A percentile compares a stretch with the other conserved stretches of the same genome.
These are phyloP conservation scores for Mucor indicus DNA, from an alignment of 371 early-diverging fungal species.

Conservation along the genomic window DNA sequence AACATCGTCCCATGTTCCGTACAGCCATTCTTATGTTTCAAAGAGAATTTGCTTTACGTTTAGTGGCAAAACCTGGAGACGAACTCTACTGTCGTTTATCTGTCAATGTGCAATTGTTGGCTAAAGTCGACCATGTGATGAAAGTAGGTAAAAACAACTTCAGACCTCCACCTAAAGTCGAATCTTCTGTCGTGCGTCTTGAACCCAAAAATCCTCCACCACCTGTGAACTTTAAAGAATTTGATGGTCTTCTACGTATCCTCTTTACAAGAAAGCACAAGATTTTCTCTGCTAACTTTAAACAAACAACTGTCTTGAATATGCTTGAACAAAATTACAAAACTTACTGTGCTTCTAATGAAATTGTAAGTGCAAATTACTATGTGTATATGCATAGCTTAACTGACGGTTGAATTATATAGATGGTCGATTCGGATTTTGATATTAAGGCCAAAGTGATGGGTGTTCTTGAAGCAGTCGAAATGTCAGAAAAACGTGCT, in stretches of 20 bases:
- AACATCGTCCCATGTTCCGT: conserved; percentile 91
- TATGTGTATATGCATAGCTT: not conserved
- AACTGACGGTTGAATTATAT: too few relatives aligned
- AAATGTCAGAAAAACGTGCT: conserved; percentile 79
- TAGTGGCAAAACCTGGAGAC: conserved; percentile 97
- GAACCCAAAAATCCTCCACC: conserved; percentile 95
- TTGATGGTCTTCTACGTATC: conserved; percentile 96
- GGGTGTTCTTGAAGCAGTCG: conserved; percentile 64
- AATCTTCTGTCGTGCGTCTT: conserved; percentile 94
- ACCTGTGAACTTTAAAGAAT: conserved; percentile 94
- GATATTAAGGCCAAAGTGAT: conserved; percentile 78
- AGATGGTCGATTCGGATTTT: conserved; percentile 82
- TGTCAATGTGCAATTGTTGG: conserved; percentile 96
- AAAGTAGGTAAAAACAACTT: conserved; percentile 98
- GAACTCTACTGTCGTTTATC: conserved; percentile 93
- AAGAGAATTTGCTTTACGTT: conserved; percentile 97
- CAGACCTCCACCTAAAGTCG: conserved; percentile 99
- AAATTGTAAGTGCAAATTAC: conserved; percentile 37
- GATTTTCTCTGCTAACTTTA: conserved; percentile 86
- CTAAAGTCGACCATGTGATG: conserved; percentile 97
- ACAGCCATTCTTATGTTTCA: conserved; percentile 99
- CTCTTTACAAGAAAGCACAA: conserved; percentile 98
- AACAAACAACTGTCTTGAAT: conserved; percentile 78
- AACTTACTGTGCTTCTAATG: conserved; percentile 81
- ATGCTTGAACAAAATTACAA: conserved; percentile 94